Base-by-base conservation (phyloP, 1,284 basidiomycete genomes). In the Leccinum angustisporum region DNA sequence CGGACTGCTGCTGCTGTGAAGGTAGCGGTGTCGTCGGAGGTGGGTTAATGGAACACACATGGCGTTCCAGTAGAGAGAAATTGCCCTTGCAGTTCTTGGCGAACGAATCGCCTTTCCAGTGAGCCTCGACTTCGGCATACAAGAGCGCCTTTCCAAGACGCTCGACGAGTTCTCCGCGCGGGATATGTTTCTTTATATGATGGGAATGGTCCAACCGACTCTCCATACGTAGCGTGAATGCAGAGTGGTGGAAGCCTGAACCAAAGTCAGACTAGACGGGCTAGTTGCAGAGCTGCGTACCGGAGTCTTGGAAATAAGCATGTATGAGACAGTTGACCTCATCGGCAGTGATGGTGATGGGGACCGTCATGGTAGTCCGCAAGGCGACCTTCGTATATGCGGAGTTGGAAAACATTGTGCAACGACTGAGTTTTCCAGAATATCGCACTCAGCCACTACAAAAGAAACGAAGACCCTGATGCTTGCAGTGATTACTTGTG, bases 291-390 rank as follows among this genome's bases (percentile, higher is more conserved):
- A 3, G 31, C 10, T 21, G 43, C 68, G 27, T 66, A 91, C 91
- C 91, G 52, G 89, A 91, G 69, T 94, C 92, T 65, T 86, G 80
- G 62, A 94, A 85, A 73, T 94, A 94, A 1, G 91, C 81, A 75
- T 93, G 86, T 57, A 94, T 87, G 61, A 94, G 83, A 70, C 87
- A 90, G 74, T 94, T 94, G 59, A 94, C 81, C 72, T 94, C 92
- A 70, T 93, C 91, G 48, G 91, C 87, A 48, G 87, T 86, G 68
- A 94, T 88, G 40, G 80, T 78, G 57, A 88, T 81, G 54, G 83
- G 80, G 61, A 76, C 76, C 51, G 77, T 73, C 75, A 80, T 78
- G 3, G 46, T 54, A 53, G 18, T 60, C 57, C 48, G 54, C 34
- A 30, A 21, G 46, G 33, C 8, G 34, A 54, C 54, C 54, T 10